Evolutionary conservation across 2,329 filamentous ascomycete species (phyloP), one percentile per base, ranked within the genome.

Genomic region (Plectosphaerella sp.): DNA sequence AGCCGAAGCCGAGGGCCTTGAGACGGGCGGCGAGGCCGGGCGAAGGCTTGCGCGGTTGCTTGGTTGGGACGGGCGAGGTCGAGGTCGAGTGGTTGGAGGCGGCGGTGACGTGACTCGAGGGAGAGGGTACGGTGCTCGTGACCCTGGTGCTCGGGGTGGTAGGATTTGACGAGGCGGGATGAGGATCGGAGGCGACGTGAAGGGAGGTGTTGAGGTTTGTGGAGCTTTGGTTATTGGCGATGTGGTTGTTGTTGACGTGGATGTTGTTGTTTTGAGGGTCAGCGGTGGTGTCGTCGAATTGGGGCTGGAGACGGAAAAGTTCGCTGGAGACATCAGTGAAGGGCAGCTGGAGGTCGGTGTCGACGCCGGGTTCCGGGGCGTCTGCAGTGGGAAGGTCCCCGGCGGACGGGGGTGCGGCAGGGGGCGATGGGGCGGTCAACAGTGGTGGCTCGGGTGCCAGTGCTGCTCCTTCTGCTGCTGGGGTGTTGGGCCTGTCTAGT

Each of bases 11-110:
- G 45, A 87, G 72, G 42, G 83, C 83, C 63, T 83, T 85, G 51
- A 87, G 75, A 63, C 83, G 80, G 54, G 82, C 83, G 59, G 83
- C 83, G 49, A 87, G 72, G 39, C 83, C 83, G 41, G 83, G 83
- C 11, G 83, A 85, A 2, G 83, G 80, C 64, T 83, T 85, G 61
- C 83, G 80, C 48, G 67, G 63, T 51, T 69, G 62, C 47, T 57
- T 56, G 25, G 57, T 67, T 64, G 48, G 59, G 57, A 52, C 62
- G 54, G 52, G 61, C 54, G 52, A 65, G 43, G 54, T 65, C 52
- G 55, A 54, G 55, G 54, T 65, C 52, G 55, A 54, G 55, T 59
- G 52, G 20, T 63, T 56, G 28, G 53, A 52, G 45, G 54, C 52
- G 46, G 55, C 52, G 25, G 59, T 47, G 43, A 49, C 41, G 28